phyloP scores from a whole-genome alignment of 2,329 filamentous ascomycete genomes.

The Fusarium irregulare region DNA sequence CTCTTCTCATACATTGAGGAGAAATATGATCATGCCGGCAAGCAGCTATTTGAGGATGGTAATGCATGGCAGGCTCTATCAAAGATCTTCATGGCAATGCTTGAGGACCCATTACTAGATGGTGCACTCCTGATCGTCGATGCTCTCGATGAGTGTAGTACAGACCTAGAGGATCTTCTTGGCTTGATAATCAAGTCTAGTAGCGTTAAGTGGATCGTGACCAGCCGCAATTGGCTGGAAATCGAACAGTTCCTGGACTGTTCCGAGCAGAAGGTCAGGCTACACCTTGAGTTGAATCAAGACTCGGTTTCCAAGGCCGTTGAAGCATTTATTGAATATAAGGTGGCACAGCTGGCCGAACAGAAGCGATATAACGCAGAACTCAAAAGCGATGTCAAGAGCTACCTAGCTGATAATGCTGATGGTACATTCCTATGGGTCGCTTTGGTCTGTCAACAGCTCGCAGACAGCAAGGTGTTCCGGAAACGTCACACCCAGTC shows the following conservation, averaged over 20 bases:
- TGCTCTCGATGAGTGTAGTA: background rate
- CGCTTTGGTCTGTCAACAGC: too few species aligned
- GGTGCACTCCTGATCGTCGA: accelerated
- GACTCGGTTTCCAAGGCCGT: background rate
- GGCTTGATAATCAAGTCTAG: background rate
- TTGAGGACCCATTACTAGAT: accelerated
- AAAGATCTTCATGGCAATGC: background rate
- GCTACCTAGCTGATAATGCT: too few species aligned
- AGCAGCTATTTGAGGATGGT: background rate
- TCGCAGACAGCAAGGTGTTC: too few species aligned
- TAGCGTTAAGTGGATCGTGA: background rate
- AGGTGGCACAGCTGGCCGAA: background rate
- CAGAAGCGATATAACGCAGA: too few species aligned
- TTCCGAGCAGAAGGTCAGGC: accelerated
- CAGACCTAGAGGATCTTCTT: background rate
- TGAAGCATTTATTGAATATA: background rate
- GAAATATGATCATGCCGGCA: accelerated
- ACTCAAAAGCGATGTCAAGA: too few species aligned
- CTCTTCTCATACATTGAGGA: accelerated
- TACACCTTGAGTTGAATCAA: accelerated
- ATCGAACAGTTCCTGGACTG: accelerated
- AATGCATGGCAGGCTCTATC: background rate
- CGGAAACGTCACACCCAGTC: too few species aligned
- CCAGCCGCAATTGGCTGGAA: accelerated
- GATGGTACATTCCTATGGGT: too few species aligned